These are phyloP conservation scores for Ophiocordyceps sinensis DNA, from an alignment of 2,329 filamentous ascomycete species.

Conservation along the genomic window DNA sequence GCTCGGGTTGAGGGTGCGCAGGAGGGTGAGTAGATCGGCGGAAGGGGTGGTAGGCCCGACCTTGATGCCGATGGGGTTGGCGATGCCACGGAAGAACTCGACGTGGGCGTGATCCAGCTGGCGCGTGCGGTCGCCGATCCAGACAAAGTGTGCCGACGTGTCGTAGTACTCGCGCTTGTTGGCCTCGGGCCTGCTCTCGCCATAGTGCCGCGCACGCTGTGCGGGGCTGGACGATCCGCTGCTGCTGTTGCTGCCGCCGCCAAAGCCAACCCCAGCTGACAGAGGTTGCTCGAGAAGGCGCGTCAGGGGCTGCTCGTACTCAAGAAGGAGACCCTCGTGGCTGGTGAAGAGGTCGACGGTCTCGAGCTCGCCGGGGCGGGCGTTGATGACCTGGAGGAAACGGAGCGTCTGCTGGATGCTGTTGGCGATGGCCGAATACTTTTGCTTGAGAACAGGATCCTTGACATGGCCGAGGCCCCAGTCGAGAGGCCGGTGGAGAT, in stretches of 20 bases:
- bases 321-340: constrained; percentile 84
- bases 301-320: constrained; percentile 86
- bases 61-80: constrained; percentile 94
- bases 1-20: constrained; percentile 73
- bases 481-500: constrained; percentile 84
- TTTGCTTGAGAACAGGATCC: constrained; percentile 67
- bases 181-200: not conserved
- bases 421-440: constrained; percentile 72
- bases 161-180: constrained; percentile 66
- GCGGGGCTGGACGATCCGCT: constrained; percentile 27
- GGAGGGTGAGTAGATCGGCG: constrained; percentile 60
- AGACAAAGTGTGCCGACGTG: constrained; percentile 92
- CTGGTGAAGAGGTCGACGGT: constrained; percentile 93
- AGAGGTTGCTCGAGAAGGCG: constrained; percentile 54
- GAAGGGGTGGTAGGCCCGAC: constrained; percentile 75
- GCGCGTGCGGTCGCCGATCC: constrained; percentile 93
- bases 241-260: not conserved
- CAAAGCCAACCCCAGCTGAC: constrained; percentile 4
- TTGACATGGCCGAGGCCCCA: constrained; percentile 89
- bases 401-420: constrained; percentile 83
- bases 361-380: constrained; percentile 68
- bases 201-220: constrained; percentile 8
- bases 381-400: constrained; percentile 89
- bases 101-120: constrained; percentile 89
- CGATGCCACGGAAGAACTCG: constrained; percentile 92